A percentile compares a stretch with the other conserved stretches of the same genome.
phyloP scores from a whole-genome alignment of 202 grass and related monocot species.

The Zoysia matrella region DNA sequence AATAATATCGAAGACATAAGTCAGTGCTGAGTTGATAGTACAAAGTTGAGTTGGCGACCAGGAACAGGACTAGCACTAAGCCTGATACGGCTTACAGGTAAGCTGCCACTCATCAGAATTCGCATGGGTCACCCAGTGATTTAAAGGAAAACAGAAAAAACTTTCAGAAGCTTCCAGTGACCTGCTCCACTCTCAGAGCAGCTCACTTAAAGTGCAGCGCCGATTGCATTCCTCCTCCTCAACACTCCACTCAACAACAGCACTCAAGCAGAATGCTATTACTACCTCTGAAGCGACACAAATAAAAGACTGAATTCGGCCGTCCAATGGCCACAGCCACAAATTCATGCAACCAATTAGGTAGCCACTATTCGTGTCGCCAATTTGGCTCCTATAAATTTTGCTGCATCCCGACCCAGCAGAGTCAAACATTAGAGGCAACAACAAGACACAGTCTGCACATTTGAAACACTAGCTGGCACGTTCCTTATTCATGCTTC shows the following conservation, averaged over 20 bases:
- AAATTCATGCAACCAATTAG: slow-evolving; percentile 24
- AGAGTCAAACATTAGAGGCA: not conserved
- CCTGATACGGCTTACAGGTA: no score
- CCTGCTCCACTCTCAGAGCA: no score
- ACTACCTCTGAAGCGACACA: not conserved
- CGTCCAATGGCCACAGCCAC: slow-evolving; percentile 49
- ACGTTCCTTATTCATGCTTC: not conserved
- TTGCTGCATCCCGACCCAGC: not conserved
- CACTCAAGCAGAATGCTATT: not conserved
- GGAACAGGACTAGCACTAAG: no score
- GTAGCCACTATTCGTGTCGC: not conserved
- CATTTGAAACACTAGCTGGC: slow-evolving; percentile 3
- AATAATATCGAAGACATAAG: no score
- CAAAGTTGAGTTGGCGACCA: no score
- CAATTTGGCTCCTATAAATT: slow-evolving; percentile 56
- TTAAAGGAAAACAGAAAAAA: no score
- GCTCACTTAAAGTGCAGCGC: no score
- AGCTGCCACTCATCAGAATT: no score
- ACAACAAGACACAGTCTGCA: slow-evolving; percentile 14
- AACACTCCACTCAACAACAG: slow-evolving; percentile 31
- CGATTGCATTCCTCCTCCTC: no score
- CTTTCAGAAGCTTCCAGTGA: no score
- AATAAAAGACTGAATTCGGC: slow-evolving; percentile 17
- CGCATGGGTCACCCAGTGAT: no score
- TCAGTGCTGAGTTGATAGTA: no score